Conservation (phyloP, 2,329 filamentous ascomycete species). For the Epichloe sibirici region DNA sequence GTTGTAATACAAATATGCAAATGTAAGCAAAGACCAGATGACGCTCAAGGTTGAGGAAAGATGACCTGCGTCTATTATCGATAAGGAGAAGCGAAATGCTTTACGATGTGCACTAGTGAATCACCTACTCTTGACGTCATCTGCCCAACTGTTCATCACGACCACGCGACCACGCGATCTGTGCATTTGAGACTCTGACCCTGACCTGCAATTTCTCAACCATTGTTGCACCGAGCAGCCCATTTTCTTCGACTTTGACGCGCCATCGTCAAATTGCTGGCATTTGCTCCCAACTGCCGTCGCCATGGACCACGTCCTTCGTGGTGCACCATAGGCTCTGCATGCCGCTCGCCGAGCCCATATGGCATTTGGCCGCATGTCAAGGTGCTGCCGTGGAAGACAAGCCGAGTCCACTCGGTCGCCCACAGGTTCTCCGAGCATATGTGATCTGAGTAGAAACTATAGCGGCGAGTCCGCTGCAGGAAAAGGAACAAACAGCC, state of each 20-base stretch:
- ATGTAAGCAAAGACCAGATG: too few relatives aligned
- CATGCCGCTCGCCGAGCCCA: background rate
- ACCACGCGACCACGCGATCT: background rate
- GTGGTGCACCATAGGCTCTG: background rate
- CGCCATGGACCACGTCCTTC: conserved; percentile 1
- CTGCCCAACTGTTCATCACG: background rate
- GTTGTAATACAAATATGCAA: too few relatives aligned
- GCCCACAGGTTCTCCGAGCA: background rate
- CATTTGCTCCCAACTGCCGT: background rate
- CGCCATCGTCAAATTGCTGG: background rate
- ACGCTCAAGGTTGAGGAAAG: too few relatives aligned
- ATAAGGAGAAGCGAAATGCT: too few relatives aligned
- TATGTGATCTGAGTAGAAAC: background rate
- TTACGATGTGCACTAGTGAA: background rate
- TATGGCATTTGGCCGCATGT: background rate
- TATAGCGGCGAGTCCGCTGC: background rate
- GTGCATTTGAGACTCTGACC: background rate
- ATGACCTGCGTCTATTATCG: too few relatives aligned
- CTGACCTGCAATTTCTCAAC: too few relatives aligned
- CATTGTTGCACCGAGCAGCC: too few relatives aligned
- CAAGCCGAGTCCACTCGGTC: background rate
- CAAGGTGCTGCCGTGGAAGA: background rate
- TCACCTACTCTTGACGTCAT: background rate
- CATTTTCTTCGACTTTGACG: background rate
- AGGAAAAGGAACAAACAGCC: background rate